Evolutionary conservation across 1,139 yeast species (phyloP).

Genomic region (Saccharomycopsis crataegensis): DNA sequence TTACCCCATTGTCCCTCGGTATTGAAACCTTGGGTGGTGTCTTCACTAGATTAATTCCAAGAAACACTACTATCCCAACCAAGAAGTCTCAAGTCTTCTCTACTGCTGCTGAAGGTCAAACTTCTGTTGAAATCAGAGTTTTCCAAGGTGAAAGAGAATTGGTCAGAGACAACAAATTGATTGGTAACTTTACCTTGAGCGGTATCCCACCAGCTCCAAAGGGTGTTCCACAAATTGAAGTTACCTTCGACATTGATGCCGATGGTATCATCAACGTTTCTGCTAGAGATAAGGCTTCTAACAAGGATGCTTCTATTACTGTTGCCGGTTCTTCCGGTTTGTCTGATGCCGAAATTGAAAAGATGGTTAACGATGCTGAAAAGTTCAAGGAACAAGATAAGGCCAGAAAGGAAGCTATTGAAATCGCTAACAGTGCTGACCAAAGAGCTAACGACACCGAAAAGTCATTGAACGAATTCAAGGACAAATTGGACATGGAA

Average conservation of each 20-base stretch:
- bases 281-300: conserved; percentile 97
- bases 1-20: conserved; percentile 95
- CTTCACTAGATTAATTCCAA: conserved; percentile 92
- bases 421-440: conserved; percentile 95
- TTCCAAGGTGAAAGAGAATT: conserved; percentile 99
- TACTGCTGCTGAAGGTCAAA: conserved; percentile 98
- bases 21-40: conserved; percentile 99
- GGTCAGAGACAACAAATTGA: conserved; percentile 96
- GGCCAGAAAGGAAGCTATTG: conserved; percentile 85
- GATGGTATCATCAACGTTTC: conserved; percentile 98
- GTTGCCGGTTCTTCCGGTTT: conserved; percentile 99
- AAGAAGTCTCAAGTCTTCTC: conserved; percentile 96
- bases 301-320: conserved; percentile 97
- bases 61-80: conserved; percentile 97
- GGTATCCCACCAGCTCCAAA: conserved; percentile 99
- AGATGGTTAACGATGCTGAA: conserved; percentile 98
- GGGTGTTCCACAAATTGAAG: conserved; percentile 99
- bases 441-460: conserved; percentile 95
- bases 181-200: conserved; percentile 93
- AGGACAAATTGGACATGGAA: conserved; percentile 82
- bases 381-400: conserved; percentile 95
- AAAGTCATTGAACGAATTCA: conserved; percentile 87
- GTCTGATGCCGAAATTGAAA: conserved; percentile 92
- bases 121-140: conserved; percentile 96
- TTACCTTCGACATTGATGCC: conserved; percentile 94